These are phyloP conservation scores for Tinospora cordifolia DNA, from an alignment of 164 flowering plant genomes.

Conservation along the genomic window DNA sequence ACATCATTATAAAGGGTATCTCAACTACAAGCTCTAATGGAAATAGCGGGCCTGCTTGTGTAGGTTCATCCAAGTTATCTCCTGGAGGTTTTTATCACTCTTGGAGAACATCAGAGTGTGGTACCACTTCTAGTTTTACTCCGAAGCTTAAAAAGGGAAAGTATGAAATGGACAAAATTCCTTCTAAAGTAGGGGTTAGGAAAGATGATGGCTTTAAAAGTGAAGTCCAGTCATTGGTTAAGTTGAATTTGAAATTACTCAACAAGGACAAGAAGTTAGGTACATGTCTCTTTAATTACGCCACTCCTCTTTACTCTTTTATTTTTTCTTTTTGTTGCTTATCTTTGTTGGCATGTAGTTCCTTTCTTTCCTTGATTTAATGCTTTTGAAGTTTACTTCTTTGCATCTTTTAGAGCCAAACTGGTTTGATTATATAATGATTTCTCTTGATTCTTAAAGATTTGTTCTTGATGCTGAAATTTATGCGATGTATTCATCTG, in stretches of 20 bases:
- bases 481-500: too few relatives aligned
- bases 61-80: slow-evolving; percentile 11
- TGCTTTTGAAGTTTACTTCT: background rate
- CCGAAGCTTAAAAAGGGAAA: slow-evolving; percentile 14
- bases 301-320: background rate
- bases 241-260: slow-evolving; percentile 61
- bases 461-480: too few relatives aligned
- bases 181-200: slow-evolving; percentile 13
- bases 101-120: slow-evolving; percentile 11
- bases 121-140: slow-evolving; percentile 18
- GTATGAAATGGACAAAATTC: slow-evolving; percentile 12
- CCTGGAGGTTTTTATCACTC: slow-evolving; percentile 12
- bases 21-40: slow-evolving; percentile 8
- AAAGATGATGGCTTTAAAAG: slow-evolving; percentile 38
- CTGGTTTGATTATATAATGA: too few relatives aligned
- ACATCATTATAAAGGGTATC: background rate
- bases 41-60: slow-evolving; percentile 10
- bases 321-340: too few relatives aligned
- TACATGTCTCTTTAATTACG: slow-evolving; percentile 19
- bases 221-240: slow-evolving; percentile 68
- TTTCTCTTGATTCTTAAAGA: background rate
- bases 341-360: too few relatives aligned
- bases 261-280: slow-evolving; percentile 43
- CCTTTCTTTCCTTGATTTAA: background rate
- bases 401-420: background rate